Evolutionary conservation across 2,329 filamentous ascomycete species (phyloP).

Genomic region (Didymella exigua): DNA sequence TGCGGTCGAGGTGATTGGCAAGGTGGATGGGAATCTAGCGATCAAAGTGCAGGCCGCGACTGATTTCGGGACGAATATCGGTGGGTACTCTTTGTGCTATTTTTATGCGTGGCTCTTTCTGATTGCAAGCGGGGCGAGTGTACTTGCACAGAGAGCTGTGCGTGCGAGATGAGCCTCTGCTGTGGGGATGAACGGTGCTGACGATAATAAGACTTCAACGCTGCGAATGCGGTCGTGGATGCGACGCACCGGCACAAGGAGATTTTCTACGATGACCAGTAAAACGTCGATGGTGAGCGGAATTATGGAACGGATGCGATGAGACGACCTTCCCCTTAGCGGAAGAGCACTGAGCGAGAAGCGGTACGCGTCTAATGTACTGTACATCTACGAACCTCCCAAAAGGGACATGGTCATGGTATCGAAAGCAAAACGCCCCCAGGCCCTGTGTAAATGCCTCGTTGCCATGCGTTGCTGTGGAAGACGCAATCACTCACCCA

Average conservation of each 20-base stretch:
- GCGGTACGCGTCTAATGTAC: neutral
- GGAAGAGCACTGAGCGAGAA: neutral
- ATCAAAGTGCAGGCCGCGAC: constrained; percentile 72
- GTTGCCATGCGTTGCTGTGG: neutral
- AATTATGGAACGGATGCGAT: too few species aligned
- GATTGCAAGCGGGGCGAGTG: too few species aligned
- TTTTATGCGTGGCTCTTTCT: too few species aligned
- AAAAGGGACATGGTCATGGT: neutral
- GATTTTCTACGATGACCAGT: constrained; percentile 72
- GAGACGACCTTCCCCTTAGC: too few species aligned
- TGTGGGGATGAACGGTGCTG: too few species aligned
- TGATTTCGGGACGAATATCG: constrained; percentile 71
- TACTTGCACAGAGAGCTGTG: too few species aligned
- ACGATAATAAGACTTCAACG: constrained; percentile 67
- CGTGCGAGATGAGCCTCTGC: too few species aligned
- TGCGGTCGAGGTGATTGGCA: constrained; percentile 77
- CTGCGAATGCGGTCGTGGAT: constrained; percentile 81
- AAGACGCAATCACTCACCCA: neutral
- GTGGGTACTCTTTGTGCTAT: constrained; percentile 57
- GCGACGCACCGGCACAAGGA: constrained; percentile 79
- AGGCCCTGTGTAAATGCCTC: too few species aligned
- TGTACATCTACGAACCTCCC: neutral
- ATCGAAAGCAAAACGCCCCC: neutral
- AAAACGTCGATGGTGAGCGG: neutral
- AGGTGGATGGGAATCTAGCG: constrained; percentile 74